Evolutionary conservation across 2,329 filamentous ascomycete genomes (phyloP).

Genomic region (Sporothrix brasiliensis): DNA sequence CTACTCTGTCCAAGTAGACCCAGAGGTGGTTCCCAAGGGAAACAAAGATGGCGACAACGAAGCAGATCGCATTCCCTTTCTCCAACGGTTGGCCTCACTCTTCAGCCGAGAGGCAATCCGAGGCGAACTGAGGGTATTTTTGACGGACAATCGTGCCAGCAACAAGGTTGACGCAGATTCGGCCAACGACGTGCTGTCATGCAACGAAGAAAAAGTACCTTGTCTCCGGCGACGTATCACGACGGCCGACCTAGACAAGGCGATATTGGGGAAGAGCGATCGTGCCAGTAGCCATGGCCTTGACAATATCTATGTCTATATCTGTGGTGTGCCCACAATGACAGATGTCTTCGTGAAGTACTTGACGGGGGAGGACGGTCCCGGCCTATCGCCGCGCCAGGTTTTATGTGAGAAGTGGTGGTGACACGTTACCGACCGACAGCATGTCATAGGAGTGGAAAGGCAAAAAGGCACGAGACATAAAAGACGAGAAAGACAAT

Average conservation of each 20-base stretch:
- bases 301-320: constrained; percentile 52
- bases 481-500: not conserved
- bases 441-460: not conserved
- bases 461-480: not conserved
- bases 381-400: constrained; percentile 39
- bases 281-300: not conserved
- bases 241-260: constrained; percentile 47
- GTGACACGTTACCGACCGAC: constrained; percentile 36
- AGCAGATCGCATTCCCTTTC: constrained; percentile 51
- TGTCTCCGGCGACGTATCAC: constrained; percentile 49
- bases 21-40: constrained; percentile 30
- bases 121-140: constrained; percentile 52
- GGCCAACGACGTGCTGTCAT: constrained; percentile 29
- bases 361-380: constrained; percentile 41
- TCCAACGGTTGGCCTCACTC: constrained; percentile 51
- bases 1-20: constrained; percentile 58
- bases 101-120: constrained; percentile 46
- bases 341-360: constrained; percentile 65
- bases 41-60: constrained; percentile 31
- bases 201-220: constrained; percentile 39
- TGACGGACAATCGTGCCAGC: constrained; percentile 41
- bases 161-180: not conserved
- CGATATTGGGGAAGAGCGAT: constrained; percentile 41
- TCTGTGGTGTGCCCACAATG: constrained; percentile 70
- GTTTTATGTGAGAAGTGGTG: constrained; percentile 48